Base-by-base conservation (phyloP, 768 basidiomycete genomes). In the Arthromyces matolae region DNA sequence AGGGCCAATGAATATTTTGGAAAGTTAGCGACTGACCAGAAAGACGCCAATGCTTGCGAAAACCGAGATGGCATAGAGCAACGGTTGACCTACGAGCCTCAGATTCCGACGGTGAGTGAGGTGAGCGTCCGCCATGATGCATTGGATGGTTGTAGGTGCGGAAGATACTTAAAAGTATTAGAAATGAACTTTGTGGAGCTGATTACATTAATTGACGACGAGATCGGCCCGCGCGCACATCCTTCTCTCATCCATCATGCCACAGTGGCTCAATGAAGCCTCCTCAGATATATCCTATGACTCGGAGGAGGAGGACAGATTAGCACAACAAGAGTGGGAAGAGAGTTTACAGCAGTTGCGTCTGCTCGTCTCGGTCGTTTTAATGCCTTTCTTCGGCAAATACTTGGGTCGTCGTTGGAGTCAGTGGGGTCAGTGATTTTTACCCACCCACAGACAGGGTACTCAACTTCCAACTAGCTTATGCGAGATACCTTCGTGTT, bases 131-230 rank as follows among this genome's bases (percentile, higher is more conserved):
- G 59, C 68, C 84, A 86, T 87, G 63, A 68, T 71, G 72, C 80
- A 82, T 80, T 58, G 62, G n/a, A 97, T 99, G 93, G 80, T 99
- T 54, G 85, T 95, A 36, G 92, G 97, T 41, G 96, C 95, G 31
- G 93, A 98, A 68, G 75, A 90, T 64, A 93, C 96, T 2, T 91
- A 91, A 13, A 81, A 77, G 58, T 91, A 98, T 64, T 98, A n/a
- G n/a, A n/a, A n/a, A n/a, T n/a, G n/a, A n/a, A n/a, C n/a, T n/a
- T n/a, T 28, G 9, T 32, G 19, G 29, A 16, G 23, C 40, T n/a
- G n/a, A n/a, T n/a, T n/a, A n/a, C n/a, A n/a, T n/a, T n/a, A n/a
- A n/a, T n/a, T n/a, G n/a, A n/a, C n/a, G n/a, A n/a, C n/a, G n/a
- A n/a, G n/a, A n/a, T n/a, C n/a, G n/a, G n/a, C n/a, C n/a, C n/a